Conservation (phyloP, 2,329 filamentous ascomycete genomes). For the Pestalotiopsis sp. region DNA sequence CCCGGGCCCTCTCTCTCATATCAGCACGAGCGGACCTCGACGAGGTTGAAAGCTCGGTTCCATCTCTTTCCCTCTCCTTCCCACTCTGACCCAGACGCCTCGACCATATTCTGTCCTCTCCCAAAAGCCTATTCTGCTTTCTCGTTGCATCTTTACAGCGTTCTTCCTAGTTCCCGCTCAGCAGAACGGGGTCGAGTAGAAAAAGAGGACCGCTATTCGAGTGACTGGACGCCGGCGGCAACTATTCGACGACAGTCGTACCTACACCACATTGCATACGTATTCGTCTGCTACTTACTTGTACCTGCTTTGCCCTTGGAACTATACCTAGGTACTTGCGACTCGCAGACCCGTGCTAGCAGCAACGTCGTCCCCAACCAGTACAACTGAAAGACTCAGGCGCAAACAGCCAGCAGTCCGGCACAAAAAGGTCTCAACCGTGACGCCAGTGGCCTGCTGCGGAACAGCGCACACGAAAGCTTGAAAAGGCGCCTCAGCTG, state of each 20-base stretch:
- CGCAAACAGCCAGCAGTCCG: not conserved
- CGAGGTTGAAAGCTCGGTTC: constrained; percentile 3
- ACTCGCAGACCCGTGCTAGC: constrained; percentile 4
- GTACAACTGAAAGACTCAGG: not conserved
- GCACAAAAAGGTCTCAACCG: not conserved
- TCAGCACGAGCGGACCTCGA: not conserved
- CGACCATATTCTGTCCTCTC: constrained; percentile 3
- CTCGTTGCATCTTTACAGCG: not conserved
- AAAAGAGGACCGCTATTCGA: not conserved
- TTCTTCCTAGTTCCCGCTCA: not conserved
- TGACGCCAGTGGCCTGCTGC: not conserved
- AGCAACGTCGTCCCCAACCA: not conserved
- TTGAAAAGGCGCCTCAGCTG: not conserved
- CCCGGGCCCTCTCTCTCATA: not conserved
- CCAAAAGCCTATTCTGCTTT: not conserved
- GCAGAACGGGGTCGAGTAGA: not conserved
- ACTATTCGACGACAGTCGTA: not conserved
- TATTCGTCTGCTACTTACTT: not conserved
- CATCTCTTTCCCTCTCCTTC: constrained; percentile 1
- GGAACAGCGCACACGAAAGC: not conserved
- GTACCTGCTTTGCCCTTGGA: not conserved
- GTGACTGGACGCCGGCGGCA: not conserved
- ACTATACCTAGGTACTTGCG: not conserved
- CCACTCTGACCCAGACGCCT: not conserved
- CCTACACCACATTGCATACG: not conserved